Conservation (phyloP, 768 basidiomycete genomes). For the Saitozyma podzolica region DNA sequence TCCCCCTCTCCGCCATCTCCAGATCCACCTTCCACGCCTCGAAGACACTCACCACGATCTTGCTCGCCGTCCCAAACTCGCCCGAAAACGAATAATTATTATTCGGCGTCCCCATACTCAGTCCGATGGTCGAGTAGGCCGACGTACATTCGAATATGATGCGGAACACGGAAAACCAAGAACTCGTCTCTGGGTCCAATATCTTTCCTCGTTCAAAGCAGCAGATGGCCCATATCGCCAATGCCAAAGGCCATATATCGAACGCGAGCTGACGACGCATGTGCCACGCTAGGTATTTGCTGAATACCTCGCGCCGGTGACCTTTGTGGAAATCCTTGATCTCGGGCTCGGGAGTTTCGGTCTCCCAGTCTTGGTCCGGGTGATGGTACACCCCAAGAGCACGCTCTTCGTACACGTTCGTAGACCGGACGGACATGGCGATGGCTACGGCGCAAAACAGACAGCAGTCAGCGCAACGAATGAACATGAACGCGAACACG, state of each 20-base stretch:
- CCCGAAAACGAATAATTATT: conserved; percentile 43
- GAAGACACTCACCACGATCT: conserved; percentile 43
- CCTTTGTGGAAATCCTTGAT: conserved; percentile 11
- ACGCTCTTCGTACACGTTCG: conserved; percentile 50
- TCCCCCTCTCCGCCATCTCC: too few species aligned
- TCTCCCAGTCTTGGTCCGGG: conserved; percentile 13
- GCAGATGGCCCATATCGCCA: conserved; percentile 40
- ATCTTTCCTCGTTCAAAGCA: conserved; percentile 41
- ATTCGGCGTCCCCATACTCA: conserved; percentile 43
- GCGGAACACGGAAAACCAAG: conserved; percentile 41
- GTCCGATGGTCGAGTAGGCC: conserved; percentile 44
- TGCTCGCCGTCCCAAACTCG: conserved; percentile 35
- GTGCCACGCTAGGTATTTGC: conserved; percentile 46
- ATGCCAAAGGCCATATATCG: conserved; percentile 47
- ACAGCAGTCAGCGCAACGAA: too few species aligned
- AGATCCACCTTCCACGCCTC: neutral
- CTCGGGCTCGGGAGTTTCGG: conserved; percentile 5
- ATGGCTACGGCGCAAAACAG: conserved; percentile 18
- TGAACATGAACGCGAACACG: too few species aligned
- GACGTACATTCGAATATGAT: conserved; percentile 47
- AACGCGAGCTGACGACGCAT: conserved; percentile 43
- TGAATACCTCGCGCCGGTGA: conserved; percentile 31
- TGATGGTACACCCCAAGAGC: conserved; percentile 37
- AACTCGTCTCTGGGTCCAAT: conserved; percentile 24
- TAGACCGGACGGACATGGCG: conserved; percentile 43